Base-by-base conservation (phyloP, 1,139 yeast species). In the Waltiozyma solani region DNA sequence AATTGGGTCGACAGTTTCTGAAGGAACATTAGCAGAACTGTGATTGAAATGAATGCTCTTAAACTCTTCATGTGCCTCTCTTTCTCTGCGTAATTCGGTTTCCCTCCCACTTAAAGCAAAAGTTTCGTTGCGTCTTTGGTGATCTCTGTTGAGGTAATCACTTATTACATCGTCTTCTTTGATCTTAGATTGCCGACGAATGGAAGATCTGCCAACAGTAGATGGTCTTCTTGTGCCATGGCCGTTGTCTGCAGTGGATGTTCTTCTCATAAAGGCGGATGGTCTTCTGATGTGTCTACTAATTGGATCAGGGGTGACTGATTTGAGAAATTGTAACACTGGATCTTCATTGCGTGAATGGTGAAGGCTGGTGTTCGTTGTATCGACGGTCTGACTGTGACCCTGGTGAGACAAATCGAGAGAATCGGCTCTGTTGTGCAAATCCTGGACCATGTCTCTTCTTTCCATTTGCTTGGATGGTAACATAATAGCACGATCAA, bases 401-500 rank as follows among this genome's bases (percentile, higher is more conserved):
- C 23, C 23, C 13, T 31, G 23, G 13, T 20, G 23, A 12, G 9
- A 5, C 15, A 20, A 13, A 27, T 27, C 31, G 17, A 27, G 31
- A 9, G 31, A 27, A 7, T 27, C 31, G 2, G 44, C 29, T 5
- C 44, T 43, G n/a, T 39, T 22, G 50, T 74, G 82, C 34, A 68
- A 52, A 39, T 78, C 83, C 59, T 81, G 87, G 12, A 73, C 66
- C 39, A 64, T 65, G 58, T 89, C 98, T 49, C 85, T 71, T 46
- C 69, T 64, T 27, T 69, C 70, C 69, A 87, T 69, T 44, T 75
- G 73, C 12, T 79, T 82, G 44, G 80, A 74, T 3, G 95, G 94
- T 40, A 91, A 61, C 71, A 91, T 79, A 47, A 91, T 83, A 32
- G 99, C 98, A 55, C 98, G 77, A 60, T 91, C 99, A 42, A 93